A percentile compares a stretch with the other conserved stretches of the same genome.
These are phyloP conservation scores for Nemania bipapillata DNA, from an alignment of 2,329 filamentous ascomycete genomes.

Conservation along the genomic window DNA sequence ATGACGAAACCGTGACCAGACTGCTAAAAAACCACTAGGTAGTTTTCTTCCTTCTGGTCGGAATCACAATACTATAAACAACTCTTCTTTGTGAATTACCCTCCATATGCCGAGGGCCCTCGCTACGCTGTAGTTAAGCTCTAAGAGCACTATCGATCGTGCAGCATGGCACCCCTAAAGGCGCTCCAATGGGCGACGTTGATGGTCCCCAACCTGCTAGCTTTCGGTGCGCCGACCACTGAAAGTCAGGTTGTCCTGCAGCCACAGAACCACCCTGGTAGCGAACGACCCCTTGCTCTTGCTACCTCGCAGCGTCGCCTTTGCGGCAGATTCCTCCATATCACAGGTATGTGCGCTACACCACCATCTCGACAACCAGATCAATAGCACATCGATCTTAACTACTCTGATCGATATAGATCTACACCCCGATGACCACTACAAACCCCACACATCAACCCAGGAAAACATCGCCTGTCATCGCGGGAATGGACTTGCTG, in stretches of 20 bases:
- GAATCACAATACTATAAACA: too few species aligned
- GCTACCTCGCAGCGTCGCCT: slow-evolving; percentile 58
- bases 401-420: slow-evolving; percentile 64
- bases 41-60: background rate
- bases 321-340: slow-evolving; percentile 83
- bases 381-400: slow-evolving; percentile 29
- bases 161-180: slow-evolving; percentile 44
- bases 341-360: slow-evolving; percentile 73
- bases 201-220: slow-evolving; percentile 44
- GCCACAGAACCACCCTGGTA: slow-evolving; percentile 36
- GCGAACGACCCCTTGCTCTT: slow-evolving; percentile 33
- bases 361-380: slow-evolving; percentile 18
- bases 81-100: background rate
- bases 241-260: slow-evolving; percentile 47
- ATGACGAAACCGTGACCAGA: slow-evolving; percentile 26
- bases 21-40: background rate
- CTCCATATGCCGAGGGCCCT: slow-evolving; percentile 9
- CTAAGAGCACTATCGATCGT: slow-evolving; percentile 33
- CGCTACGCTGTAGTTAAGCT: slow-evolving; percentile 11
- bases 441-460: slow-evolving; percentile 80
- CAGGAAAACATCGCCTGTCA: slow-evolving; percentile 79
- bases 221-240: slow-evolving; percentile 44
- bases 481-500: slow-evolving; percentile 77
- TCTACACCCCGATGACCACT: slow-evolving; percentile 89
- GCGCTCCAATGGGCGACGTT: slow-evolving; percentile 40